Conservation (phyloP, 1,284 basidiomycete genomes). For the Ustilago vetiveriae region DNA sequence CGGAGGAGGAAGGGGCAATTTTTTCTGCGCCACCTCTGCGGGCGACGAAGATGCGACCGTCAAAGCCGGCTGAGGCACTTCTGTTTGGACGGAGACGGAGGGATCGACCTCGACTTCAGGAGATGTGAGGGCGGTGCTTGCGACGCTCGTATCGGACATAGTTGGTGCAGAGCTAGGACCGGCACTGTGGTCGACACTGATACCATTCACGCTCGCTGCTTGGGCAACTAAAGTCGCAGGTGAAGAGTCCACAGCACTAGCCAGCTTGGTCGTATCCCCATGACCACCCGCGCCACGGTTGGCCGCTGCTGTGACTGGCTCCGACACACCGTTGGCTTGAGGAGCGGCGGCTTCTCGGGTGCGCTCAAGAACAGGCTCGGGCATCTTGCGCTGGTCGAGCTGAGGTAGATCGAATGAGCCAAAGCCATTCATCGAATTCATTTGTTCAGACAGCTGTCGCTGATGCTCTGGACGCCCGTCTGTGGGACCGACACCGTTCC, state of each 20-base stretch:
- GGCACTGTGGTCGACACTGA: constrained; percentile 9
- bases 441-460: constrained; percentile 24
- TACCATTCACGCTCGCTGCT: constrained; percentile 2
- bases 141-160: constrained; percentile 44
- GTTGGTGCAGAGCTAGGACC: constrained; percentile 6
- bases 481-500: neutral
- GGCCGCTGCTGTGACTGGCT: neutral
- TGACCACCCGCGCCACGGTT: neutral
- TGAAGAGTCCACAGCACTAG: neutral
- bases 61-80: constrained; percentile 1
- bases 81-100: constrained; percentile 3
- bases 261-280: neutral
- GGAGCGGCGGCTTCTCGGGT: neutral
- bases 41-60: constrained; percentile 8
- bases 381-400: constrained; percentile 13
- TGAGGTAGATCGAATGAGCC: constrained; percentile 22
- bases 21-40: constrained; percentile 25
- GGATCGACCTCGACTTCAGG: constrained; percentile 16
- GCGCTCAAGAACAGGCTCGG: constrained; percentile 1
- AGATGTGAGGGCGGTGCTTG: constrained; percentile 52
- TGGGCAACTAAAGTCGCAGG: neutral
- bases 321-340: too few relatives aligned
- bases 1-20: constrained; percentile 53
- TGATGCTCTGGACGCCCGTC: constrained; percentile 22
- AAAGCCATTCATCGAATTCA: constrained; percentile 21